Base-by-base conservation (phyloP, 129 eudicot species). In the Lactuca saligna region DNA sequence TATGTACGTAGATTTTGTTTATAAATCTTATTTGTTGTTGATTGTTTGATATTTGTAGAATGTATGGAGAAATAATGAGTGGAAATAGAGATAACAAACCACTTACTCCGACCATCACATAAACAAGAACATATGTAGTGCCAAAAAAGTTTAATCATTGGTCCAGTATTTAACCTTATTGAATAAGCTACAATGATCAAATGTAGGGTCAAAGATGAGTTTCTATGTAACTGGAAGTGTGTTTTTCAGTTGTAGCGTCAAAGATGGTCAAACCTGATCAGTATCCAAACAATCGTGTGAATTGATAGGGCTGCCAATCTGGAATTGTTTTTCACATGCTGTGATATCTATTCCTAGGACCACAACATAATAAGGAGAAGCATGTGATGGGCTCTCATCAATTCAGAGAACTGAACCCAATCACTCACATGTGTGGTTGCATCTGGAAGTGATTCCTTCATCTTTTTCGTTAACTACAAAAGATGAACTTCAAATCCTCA, bases 291-390 rank as follows among this genome's bases (percentile, higher is more conserved):
- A 79, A 51, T 76, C 87, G 44, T 81, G 65, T 33, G 89, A 84
- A 51, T 81, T 58, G 12, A 79, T 79, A 50, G 82, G 69, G 25
- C 25, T 20, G 57, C 25, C 25, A 20, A 20, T 20, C 80, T 79
- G 41, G 75, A 50, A 76, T 79, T 81, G 71, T 61, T 69, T 86
- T 42, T 83, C 88, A 57, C 61, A 39, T 63, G 75, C 82, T 51
- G 80, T 54, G 46, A 8, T 32, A 68, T 72, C 84, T 65, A 66
- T 78, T 32, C 70, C 86, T 17, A 81, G 60, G 55, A 81, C 80
- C 9, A 81, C 71, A 81, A 84, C 78, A 17, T 89, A 83, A 81
- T 87, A 83, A 61, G 84, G 87, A 63, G 94, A 83, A 32, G 85
- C 83, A 37, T 87, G 85, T 6, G 94, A 87, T 46, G 79, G 64